Conservation (phyloP, 2,329 filamentous ascomycete genomes). For the Phyllosticta citribraziliensis region DNA sequence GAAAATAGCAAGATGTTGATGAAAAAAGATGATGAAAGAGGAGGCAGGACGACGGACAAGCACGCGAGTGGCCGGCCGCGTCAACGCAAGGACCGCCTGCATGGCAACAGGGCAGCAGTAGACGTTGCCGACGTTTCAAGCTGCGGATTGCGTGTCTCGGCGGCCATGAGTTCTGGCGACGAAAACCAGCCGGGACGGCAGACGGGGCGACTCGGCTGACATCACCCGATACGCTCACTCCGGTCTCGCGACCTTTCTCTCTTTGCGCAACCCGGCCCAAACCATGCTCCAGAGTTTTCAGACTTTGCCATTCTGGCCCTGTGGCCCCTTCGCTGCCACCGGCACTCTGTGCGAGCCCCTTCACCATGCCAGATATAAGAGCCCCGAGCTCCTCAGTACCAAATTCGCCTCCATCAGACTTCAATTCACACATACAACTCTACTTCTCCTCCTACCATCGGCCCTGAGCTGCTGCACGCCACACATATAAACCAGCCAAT, state of each 20-base stretch:
- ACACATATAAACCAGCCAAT: not conserved
- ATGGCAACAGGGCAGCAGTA: not conserved
- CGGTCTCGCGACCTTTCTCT: not conserved
- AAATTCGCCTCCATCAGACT: not conserved
- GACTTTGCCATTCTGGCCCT: too few species aligned
- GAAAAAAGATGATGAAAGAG: not conserved
- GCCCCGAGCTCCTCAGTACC: not conserved
- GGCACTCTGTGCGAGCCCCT: not conserved
- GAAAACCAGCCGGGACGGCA: not conserved
- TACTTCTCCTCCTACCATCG: conserved; percentile 4
- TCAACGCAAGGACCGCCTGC: not conserved
- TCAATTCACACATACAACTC: not conserved
- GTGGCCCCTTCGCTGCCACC: not conserved
- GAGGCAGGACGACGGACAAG: not conserved
- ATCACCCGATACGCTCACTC: not conserved
- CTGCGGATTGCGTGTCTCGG: not conserved
- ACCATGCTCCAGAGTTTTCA: not conserved
- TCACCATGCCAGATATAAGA: conserved; percentile 4
- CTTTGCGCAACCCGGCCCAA: not conserved
- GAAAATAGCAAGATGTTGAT: not conserved
- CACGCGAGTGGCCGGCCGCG: too few species aligned
- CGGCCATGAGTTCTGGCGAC: not conserved
- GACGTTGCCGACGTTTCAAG: not conserved
- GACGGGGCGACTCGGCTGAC: not conserved
- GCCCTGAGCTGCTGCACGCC: not conserved